Percentiles rank a stretch among this genome's conserved stretches.
phyloP scores from a whole-genome alignment of 805 yeast species.

The Lipomyces mesembrius region DNA sequence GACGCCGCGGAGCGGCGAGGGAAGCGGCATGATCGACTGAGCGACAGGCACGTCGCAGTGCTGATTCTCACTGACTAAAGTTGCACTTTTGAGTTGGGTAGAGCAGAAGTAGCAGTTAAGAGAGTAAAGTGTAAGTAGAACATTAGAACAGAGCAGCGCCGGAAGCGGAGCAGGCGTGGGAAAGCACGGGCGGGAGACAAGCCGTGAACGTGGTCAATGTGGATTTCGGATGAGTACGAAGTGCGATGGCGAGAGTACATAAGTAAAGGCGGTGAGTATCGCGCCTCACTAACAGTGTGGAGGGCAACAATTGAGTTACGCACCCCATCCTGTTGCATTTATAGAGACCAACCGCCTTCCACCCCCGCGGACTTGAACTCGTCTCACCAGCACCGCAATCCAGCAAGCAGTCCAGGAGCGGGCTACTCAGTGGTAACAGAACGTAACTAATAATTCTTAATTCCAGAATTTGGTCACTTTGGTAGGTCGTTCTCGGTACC shows the following conservation, averaged over 20 bases:
- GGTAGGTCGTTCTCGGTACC: neutral
- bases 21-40: constrained; percentile 5
- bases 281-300: no score
- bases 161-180: neutral
- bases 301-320: no score
- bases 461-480: no score
- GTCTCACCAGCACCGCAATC: no score
- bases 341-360: no score
- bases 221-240: neutral
- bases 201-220: constrained; percentile 3
- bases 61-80: neutral
- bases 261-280: no score
- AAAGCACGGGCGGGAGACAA: neutral
- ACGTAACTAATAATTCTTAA: no score
- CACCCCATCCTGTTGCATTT: no score
- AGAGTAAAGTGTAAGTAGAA: neutral
- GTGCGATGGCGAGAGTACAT: no score
- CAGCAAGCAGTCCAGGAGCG: no score
- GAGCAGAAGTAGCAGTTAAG: neutral
- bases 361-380: no score
- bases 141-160: neutral
- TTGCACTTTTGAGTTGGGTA: neutral
- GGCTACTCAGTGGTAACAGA: no score
- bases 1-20: constrained; percentile 5
- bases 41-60: neutral